phyloP scores from a whole-genome alignment of 2,329 filamentous ascomycete genomes.

The Aspergillus intermedius region DNA sequence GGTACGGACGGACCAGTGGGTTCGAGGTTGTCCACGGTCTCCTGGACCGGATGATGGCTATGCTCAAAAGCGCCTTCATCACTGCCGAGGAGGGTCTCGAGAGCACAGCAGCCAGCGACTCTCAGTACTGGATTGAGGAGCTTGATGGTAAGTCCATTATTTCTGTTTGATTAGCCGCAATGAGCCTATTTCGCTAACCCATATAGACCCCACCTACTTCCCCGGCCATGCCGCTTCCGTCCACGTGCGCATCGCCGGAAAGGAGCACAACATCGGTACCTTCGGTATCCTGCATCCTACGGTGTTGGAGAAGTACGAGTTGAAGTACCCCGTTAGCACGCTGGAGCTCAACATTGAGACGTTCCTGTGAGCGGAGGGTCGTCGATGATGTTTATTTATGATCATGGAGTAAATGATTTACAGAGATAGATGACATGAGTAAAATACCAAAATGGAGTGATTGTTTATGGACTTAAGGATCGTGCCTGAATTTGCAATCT shows the following conservation, averaged over 20 bases:
- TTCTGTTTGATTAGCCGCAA: neutral
- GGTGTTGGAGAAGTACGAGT: slow-evolving; percentile 87
- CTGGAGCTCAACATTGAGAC: slow-evolving; percentile 91
- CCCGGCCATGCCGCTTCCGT: slow-evolving; percentile 81
- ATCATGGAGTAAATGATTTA: slow-evolving; percentile 7
- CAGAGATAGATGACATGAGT: slow-evolving; percentile 20
- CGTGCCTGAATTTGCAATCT: no score
- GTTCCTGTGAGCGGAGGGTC: slow-evolving; percentile 59
- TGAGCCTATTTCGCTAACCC: slow-evolving; percentile 1
- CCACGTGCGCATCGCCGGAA: slow-evolving; percentile 66
- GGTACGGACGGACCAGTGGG: slow-evolving; percentile 87
- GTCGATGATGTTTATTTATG: neutral
- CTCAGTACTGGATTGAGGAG: slow-evolving; percentile 91
- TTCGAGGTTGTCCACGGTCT: slow-evolving; percentile 96
- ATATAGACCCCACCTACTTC: slow-evolving; percentile 74
- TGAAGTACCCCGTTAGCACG: slow-evolving; percentile 88
- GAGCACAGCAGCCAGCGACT: slow-evolving; percentile 51
- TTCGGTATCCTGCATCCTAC: slow-evolving; percentile 92
- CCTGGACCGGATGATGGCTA: slow-evolving; percentile 82
- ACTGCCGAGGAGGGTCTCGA: slow-evolving; percentile 66
- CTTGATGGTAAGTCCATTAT: slow-evolving; percentile 56
- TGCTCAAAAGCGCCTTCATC: slow-evolving; percentile 79
- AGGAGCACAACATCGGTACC: slow-evolving; percentile 71
- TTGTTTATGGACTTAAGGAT: slow-evolving; percentile 2
- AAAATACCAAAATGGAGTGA: slow-evolving; percentile 1